Evolutionary conservation across 306 rosid species (phyloP).

Genomic region (Cicer cuneatum): DNA sequence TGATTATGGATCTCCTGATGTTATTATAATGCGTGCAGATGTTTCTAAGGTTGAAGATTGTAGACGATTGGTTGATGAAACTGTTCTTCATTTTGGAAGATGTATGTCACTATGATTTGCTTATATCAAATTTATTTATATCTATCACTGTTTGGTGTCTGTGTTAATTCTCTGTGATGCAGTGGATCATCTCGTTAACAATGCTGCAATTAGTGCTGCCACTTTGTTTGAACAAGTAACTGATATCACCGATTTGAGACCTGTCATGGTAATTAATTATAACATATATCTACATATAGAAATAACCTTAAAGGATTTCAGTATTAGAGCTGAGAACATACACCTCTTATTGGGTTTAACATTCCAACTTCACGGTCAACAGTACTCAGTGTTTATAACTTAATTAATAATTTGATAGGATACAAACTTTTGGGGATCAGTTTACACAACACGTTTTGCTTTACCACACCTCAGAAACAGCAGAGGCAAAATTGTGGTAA

Average conservation of each 20-base stretch:
- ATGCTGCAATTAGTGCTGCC: conserved; percentile 57
- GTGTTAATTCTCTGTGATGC: conserved; percentile 36
- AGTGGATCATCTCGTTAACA: conserved; percentile 85
- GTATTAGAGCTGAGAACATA: no score
- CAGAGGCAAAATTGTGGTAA: conserved; percentile 67
- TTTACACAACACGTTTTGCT: conserved; percentile 59
- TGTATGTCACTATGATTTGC: conserved; percentile 23
- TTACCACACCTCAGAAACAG: conserved; percentile 58
- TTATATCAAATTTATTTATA: conserved; percentile 1
- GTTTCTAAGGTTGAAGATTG: conserved; percentile 71
- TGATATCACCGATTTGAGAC: conserved; percentile 57
- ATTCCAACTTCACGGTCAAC: no score
- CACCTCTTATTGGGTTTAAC: no score
- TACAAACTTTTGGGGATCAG: conserved; percentile 84
- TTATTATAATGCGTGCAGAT: conserved; percentile 59
- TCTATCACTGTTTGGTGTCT: background rate
- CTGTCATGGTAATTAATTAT: conserved; percentile 65
- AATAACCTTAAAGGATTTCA: no score
- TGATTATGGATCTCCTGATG: conserved; percentile 65
- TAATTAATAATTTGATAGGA: no score
- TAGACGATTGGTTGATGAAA: conserved; percentile 56
- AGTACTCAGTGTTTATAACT: no score
- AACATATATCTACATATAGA: no score
- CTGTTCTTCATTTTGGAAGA: conserved; percentile 58
- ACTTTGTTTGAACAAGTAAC: conserved; percentile 58